phyloP scores from a whole-genome alignment of 108 stramenopile genomes.

The Aurantiochytrium sp. region DNA sequence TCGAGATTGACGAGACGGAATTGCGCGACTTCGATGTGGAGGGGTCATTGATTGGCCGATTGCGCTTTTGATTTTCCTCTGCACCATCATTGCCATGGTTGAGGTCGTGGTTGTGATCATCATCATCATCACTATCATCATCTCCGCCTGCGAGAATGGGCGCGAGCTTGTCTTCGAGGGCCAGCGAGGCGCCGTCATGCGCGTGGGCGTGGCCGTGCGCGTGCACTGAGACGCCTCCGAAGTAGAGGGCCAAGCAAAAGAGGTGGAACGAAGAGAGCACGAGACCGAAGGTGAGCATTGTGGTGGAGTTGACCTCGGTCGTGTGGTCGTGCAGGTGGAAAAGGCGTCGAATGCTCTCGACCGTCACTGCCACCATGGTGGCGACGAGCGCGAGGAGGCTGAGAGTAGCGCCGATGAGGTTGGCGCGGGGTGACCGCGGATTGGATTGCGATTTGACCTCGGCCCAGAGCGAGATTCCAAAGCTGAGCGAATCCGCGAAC shows the following conservation, averaged over 20 bases:
- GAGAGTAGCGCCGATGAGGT: neutral
- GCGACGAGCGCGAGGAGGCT: neutral
- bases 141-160: too few relatives aligned
- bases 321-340: neutral
- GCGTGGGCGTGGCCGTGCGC: neutral
- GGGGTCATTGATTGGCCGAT: too few relatives aligned
- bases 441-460: neutral
- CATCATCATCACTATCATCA: too few relatives aligned
- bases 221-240: neutral
- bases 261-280: neutral
- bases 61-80: too few relatives aligned
- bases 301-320: neutral
- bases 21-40: too few relatives aligned
- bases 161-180: too few relatives aligned
- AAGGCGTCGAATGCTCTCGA: neutral
- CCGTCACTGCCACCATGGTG: neutral
- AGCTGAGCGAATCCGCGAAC: neutral
- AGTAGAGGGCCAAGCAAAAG: neutral
- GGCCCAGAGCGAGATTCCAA: slow-evolving; percentile 9
- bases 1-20: too few relatives aligned
- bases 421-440: neutral
- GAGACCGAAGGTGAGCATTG: neutral
- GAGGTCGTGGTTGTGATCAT: neutral
- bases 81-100: neutral
- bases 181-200: too few relatives aligned